Base-by-base conservation (phyloP, 31 red algal genomes). In the Porphyra umbilicalis region DNA sequence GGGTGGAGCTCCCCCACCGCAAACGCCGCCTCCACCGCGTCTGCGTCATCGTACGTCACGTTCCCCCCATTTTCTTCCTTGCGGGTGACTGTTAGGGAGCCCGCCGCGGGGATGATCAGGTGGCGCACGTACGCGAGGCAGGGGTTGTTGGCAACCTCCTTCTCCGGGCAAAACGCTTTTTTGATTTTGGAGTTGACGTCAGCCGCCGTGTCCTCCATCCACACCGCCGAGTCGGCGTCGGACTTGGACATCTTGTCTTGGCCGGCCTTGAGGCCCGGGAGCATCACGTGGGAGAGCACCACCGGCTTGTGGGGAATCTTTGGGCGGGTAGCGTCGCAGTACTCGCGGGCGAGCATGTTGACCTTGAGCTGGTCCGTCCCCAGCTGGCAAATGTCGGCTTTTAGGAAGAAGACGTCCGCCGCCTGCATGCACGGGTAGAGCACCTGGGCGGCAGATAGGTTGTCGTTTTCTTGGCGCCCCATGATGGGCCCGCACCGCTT, bases 341-440 rank as follows among this genome's bases (percentile, higher is more conserved):
- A 99, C 86, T 99, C 97, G 34, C 97, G 78, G 36, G 97, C 97
- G 3, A 99, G 93, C 88, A 99, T 91, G 87, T 99, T 99, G 35
- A 99, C 97, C 85, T 96, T 99, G 77, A 87, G 67, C 76, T 99
- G 97, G 76, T 99, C 97, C 90, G 96, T 93, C n/a, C 97, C 97
- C 76, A 99, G 88, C 80, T 99, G 97, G 76, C 97, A 99, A 38
- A 99, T 95, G 67, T 99, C 97, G 13, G 97, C 97, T 14, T 91
- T 92, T 13, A 99, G 84, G 81, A 99, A 99, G 82, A 99, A 99
- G 11, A 99, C 96, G 81, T 99, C 97, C 15, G 97, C 97, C 77
- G 94, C 96, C 79, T 99, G 97, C 97, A 99, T 99, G 87, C 97
- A 99, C 14, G 97, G 97, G 85, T 99, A 99, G 86, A 99, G 90